phyloP scores from a whole-genome alignment of 768 basidiomycete genomes.

The Russula griseocarnosa region DNA sequence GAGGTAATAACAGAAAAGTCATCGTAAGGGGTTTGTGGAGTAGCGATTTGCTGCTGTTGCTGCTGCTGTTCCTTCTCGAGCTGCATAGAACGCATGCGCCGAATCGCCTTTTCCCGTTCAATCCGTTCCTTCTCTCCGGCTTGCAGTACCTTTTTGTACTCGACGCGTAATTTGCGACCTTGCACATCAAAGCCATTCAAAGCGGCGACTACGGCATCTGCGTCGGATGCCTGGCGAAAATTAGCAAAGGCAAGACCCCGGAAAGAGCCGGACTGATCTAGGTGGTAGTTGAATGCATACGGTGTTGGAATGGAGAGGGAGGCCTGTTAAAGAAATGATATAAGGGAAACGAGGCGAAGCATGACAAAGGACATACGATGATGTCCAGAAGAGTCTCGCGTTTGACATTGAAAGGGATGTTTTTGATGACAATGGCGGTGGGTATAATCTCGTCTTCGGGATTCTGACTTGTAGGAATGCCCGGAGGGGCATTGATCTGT shows the following conservation, averaged over 20 bases:
- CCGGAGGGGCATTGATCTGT: conserved; percentile 41
- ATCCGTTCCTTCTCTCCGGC: conserved; percentile 99
- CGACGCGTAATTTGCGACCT: conserved; percentile 94
- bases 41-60: conserved; percentile 37
- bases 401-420: conserved; percentile 99
- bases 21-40: conserved; percentile 46
- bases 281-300: conserved; percentile 99
- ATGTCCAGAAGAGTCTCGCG: conserved; percentile 94
- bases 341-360: neutral
- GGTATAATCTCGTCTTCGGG: conserved; percentile 92
- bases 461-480: conserved; percentile 48
- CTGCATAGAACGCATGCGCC: conserved; percentile 97
- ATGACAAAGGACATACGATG: conserved; percentile 61
- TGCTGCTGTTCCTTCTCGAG: conserved; percentile 68
- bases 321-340: conserved; percentile 45
- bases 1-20: conserved; percentile 62
- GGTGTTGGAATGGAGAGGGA: conserved; percentile 93
- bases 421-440: conserved; percentile 99
- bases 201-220: conserved; percentile 92
- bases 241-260: conserved; percentile 98
- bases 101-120: conserved; percentile 96
- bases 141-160: conserved; percentile 99
- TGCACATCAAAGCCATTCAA: conserved; percentile 95
- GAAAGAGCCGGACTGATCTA: conserved; percentile 94
- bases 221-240: conserved; percentile 86